These are phyloP conservation scores for Plantago lanceolata DNA, from an alignment of 305 asterid genomes.

Conservation along the genomic window DNA sequence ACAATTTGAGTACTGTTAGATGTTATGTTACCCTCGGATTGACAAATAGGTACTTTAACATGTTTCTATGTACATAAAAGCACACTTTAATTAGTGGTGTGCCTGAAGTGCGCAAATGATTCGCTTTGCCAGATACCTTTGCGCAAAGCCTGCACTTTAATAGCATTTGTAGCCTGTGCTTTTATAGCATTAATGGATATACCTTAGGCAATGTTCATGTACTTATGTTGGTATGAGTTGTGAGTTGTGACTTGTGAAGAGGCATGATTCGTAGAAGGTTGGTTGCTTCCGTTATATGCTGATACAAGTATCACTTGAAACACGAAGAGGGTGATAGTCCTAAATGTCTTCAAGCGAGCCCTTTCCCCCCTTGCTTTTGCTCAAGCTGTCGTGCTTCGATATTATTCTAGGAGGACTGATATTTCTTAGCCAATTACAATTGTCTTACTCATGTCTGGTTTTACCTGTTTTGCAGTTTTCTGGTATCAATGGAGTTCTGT, in stretches of 20 bases:
- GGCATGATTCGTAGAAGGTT: neutral
- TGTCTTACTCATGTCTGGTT: neutral
- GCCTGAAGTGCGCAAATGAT: neutral
- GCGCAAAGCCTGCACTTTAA: neutral
- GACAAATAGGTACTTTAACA: neutral
- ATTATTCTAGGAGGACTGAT: neutral
- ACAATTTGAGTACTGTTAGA: neutral
- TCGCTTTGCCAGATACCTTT: neutral
- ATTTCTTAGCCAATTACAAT: neutral
- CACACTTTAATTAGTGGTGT: neutral
- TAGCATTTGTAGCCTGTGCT: conserved; percentile 11
- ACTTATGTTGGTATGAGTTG: neutral
- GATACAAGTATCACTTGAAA: too few relatives aligned
- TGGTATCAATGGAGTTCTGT: conserved; percentile 62
- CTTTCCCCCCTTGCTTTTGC: neutral
- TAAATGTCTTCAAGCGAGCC: neutral
- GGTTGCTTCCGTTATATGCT: neutral
- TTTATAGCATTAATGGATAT: neutral
- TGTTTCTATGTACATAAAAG: neutral
- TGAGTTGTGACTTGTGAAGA: too few relatives aligned
- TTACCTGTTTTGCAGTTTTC: conserved; percentile 35
- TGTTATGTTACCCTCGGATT: too few relatives aligned
- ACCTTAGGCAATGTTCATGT: neutral
- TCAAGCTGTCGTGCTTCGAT: neutral
- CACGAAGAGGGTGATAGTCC: too few relatives aligned